Evolutionary conservation across 164 flowering plant genomes (phyloP).

Genomic region (Dillenia turbinata): DNA sequence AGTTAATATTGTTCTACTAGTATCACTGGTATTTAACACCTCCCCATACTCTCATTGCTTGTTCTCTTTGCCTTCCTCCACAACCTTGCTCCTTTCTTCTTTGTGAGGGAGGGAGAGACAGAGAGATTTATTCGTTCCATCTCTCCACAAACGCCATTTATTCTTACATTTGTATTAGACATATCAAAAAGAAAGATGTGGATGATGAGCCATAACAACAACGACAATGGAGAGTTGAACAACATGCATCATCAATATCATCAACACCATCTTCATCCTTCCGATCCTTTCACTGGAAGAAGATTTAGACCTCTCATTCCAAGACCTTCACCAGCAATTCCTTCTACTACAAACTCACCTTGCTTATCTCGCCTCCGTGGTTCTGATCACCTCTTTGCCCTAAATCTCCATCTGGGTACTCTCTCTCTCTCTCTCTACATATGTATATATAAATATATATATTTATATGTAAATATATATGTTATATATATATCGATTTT

Average conservation of each 20-base stretch:
- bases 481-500: neutral
- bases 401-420: constrained; percentile 50
- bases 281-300: constrained; percentile 45
- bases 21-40: neutral
- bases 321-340: constrained; percentile 25
- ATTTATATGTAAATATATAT: neutral
- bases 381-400: constrained; percentile 28
- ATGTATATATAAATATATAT: too few species aligned
- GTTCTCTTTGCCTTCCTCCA: too few species aligned
- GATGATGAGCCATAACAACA: constrained; percentile 76
- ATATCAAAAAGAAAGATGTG: constrained; percentile 27
- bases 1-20: too few species aligned
- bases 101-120: neutral
- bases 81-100: too few species aligned
- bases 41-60: neutral
- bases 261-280: neutral
- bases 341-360: constrained; percentile 22
- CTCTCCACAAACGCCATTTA: neutral
- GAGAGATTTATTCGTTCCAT: neutral
- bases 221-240: constrained; percentile 43
- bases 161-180: neutral
- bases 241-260: neutral
- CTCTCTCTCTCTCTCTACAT: neutral
- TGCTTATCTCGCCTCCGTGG: constrained; percentile 30
- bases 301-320: constrained; percentile 69